phyloP scores from a whole-genome alignment of 495 filamentous ascomycete genomes.

The Chaetomidium leptoderma region DNA sequence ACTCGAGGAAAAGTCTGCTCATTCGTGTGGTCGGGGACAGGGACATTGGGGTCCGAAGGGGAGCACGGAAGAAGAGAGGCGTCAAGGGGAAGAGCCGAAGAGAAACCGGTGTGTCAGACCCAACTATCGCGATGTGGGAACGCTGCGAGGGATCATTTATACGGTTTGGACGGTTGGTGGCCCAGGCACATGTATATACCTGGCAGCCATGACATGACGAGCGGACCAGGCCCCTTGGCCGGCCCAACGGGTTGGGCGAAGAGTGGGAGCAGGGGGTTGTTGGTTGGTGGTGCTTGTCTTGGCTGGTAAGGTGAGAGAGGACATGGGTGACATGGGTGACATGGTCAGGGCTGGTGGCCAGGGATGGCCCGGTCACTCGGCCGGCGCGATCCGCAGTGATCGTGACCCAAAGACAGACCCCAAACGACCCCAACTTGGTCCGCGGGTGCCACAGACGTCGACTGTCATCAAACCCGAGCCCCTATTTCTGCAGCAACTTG shows the following conservation, averaged over 20 bases:
- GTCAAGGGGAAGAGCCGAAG: not conserved
- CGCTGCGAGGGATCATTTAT: not conserved
- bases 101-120: not conserved
- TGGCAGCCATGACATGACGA: not conserved
- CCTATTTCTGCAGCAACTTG: conserved; percentile 12
- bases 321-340: too few relatives aligned
- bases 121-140: not conserved
- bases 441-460: not conserved
- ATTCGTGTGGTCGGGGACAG: conserved; percentile 37
- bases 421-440: not conserved
- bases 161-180: not conserved
- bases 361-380: conserved; percentile 3
- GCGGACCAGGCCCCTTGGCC: not conserved
- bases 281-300: conserved; percentile 4
- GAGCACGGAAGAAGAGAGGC: conserved; percentile 13
- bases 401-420: not conserved
- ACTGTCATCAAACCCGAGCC: conserved; percentile 1
- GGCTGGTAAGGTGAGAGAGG: not conserved
- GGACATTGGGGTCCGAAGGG: conserved; percentile 23
- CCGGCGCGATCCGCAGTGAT: conserved; percentile 11
- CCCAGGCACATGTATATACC: too few relatives aligned
- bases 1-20: conserved; percentile 41
- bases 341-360: too few relatives aligned
- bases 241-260: conserved; percentile 3
- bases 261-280: conserved; percentile 1